A percentile compares a stretch with the other conserved stretches of the same genome.
Evolutionary conservation across 2,329 filamentous ascomycete species (phyloP).

Genomic region (Lasiodiplodia sp.): DNA sequence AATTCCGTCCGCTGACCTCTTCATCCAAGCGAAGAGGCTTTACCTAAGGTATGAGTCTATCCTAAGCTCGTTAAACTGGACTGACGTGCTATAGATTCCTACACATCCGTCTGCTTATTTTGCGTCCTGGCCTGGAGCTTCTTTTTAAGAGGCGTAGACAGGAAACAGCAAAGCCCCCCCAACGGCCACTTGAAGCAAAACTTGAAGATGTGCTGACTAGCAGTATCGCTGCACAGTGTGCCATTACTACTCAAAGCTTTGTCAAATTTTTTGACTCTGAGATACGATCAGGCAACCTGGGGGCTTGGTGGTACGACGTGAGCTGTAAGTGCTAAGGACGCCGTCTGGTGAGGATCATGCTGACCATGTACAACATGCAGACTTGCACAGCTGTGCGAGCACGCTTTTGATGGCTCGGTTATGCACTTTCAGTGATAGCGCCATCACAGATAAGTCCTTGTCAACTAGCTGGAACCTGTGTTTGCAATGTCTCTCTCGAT

Average conservation of each 20-base stretch:
- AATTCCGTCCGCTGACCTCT: background rate
- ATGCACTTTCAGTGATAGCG: background rate
- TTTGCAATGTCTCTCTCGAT: background rate
- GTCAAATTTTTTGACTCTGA: background rate
- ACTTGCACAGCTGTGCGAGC: background rate
- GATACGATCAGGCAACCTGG: background rate
- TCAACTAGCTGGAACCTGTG: background rate
- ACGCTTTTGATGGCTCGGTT: conserved; percentile 1
- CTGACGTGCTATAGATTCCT: background rate
- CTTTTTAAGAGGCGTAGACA: background rate
- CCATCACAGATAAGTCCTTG: background rate
- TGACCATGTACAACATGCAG: background rate
- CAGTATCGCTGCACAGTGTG: background rate
- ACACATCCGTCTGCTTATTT: background rate
- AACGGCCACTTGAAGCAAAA: background rate
- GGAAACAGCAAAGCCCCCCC: background rate
- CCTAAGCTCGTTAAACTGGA: too few relatives aligned
- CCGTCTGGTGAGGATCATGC: background rate
- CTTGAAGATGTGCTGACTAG: background rate
- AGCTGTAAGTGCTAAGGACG: background rate
- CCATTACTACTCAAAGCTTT: background rate
- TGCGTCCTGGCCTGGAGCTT: background rate
- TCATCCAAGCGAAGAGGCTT: background rate
- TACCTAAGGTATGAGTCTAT: background rate
- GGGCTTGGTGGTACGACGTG: conserved; percentile 3